Evolutionary conservation across 2,329 filamentous ascomycete genomes (phyloP).

Genomic region (Mycosphaerella sp.): DNA sequence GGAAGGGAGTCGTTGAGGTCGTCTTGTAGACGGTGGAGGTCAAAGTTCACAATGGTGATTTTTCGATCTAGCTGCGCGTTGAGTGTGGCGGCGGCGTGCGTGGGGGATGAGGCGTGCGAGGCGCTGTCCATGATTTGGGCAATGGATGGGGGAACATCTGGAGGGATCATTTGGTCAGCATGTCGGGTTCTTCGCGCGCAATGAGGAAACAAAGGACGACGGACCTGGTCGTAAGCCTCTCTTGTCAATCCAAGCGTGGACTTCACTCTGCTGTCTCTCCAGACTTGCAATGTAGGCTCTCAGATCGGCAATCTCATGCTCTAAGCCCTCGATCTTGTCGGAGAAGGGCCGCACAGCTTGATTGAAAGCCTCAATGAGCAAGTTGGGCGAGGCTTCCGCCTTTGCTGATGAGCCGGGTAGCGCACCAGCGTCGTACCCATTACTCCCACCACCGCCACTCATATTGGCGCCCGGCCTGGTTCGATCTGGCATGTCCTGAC

Average conservation of each 20-base stretch:
- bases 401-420: slow-evolving; percentile 18
- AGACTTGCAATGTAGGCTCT: slow-evolving; percentile 46
- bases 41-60: slow-evolving; percentile 53
- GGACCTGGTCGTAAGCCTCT: slow-evolving; percentile 47
- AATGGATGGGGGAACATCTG: slow-evolving; percentile 48
- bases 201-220: slow-evolving; percentile 11
- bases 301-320: slow-evolving; percentile 47
- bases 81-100: slow-evolving; percentile 46
- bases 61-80: slow-evolving; percentile 53
- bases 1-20: slow-evolving; percentile 50
- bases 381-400: slow-evolving; percentile 43
- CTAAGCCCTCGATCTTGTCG: slow-evolving; percentile 48
- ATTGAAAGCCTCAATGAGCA: slow-evolving; percentile 49
- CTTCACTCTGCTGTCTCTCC: slow-evolving; percentile 46
- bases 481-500: slow-evolving; percentile 3
- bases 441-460: too few relatives aligned
- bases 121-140: slow-evolving; percentile 49
- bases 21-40: slow-evolving; percentile 51
- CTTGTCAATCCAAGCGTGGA: slow-evolving; percentile 52
- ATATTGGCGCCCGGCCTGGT: slow-evolving; percentile 5
- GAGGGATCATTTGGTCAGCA: slow-evolving; percentile 2
- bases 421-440: slow-evolving; percentile 19
- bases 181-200: too few relatives aligned
- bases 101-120: slow-evolving; percentile 33
- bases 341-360: slow-evolving; percentile 47